These are phyloP conservation scores for Lunularia cruciata DNA, from an alignment of 225 moss, liverwort and hornwort genomes.

Conservation along the genomic window DNA sequence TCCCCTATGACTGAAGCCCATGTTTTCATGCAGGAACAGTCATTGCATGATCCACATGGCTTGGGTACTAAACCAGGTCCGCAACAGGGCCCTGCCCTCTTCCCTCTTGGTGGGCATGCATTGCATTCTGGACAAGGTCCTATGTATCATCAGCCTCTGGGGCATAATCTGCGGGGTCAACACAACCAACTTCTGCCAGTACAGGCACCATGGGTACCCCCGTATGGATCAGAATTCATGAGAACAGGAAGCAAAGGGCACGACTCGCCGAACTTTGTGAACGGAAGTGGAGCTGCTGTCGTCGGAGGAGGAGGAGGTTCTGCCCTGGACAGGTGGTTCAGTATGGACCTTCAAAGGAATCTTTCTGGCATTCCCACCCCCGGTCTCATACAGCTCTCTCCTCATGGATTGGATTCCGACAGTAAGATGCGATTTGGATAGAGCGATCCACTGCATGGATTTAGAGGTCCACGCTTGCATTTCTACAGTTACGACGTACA, in stretches of 20 bases:
- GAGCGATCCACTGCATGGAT: constrained; percentile 1
- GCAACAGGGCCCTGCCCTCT: constrained; percentile 36
- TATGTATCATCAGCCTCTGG: constrained; percentile 48
- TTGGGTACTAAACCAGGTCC: constrained; percentile 37
- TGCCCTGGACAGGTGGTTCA: constrained; percentile 49
- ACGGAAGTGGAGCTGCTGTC: constrained; percentile 33
- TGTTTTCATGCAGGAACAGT: constrained; percentile 43
- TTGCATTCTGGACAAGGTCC: constrained; percentile 45
- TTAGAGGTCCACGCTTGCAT: constrained; percentile 1
- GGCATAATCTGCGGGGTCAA: constrained; percentile 42
- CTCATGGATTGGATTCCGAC: constrained; percentile 44
- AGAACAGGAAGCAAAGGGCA: constrained; percentile 46
- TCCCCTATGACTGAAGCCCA: constrained; percentile 44
- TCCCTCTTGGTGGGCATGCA: constrained; percentile 44
- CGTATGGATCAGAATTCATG: constrained; percentile 43
- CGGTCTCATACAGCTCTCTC: constrained; percentile 38
- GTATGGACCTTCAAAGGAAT: constrained; percentile 42
- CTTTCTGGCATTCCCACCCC: constrained; percentile 35
- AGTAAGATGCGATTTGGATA: constrained; percentile 51
- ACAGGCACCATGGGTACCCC: constrained; percentile 40
- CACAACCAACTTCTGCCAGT: constrained; percentile 42
- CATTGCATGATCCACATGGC: constrained; percentile 44
- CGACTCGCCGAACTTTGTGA: constrained; percentile 34
- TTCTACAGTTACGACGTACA: constrained; percentile 8
- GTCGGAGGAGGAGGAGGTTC: constrained; percentile 29